Percentiles rank a stretch among this genome's conserved stretches.
Evolutionary conservation across 371 early-diverging fungal genomes (phyloP).

Genomic region (Syncephalastrum sp.): DNA sequence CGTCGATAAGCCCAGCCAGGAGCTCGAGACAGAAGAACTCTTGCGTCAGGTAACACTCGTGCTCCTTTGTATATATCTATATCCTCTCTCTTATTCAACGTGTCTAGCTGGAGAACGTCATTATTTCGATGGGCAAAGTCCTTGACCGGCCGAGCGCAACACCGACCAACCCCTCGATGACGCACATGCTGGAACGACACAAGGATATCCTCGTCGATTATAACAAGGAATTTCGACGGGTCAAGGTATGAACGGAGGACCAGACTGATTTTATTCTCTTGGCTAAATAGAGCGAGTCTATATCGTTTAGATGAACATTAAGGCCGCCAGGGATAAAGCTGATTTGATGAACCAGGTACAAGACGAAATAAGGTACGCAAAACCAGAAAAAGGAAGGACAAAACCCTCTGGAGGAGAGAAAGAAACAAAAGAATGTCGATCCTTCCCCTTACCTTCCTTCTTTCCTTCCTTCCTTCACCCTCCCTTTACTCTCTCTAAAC

Average conservation of each 20-base stretch:
- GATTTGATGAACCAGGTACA: slow-evolving; percentile 60
- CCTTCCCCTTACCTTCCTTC: neutral
- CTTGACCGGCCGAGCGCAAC: slow-evolving; percentile 50
- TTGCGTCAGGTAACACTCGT: slow-evolving; percentile 51
- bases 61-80: neutral
- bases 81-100: neutral
- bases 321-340: slow-evolving; percentile 59
- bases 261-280: slow-evolving; percentile 6
- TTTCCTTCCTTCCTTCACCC: too few relatives aligned
- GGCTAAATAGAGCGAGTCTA: neutral
- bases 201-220: slow-evolving; percentile 71
- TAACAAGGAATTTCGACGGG: slow-evolving; percentile 65
- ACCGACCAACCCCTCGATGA: slow-evolving; percentile 64
- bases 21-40: slow-evolving; percentile 58
- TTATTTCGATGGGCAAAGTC: slow-evolving; percentile 54
- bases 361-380: slow-evolving; percentile 52
- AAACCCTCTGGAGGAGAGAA: neutral
- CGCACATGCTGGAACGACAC: slow-evolving; percentile 70
- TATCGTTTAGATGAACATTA: slow-evolving; percentile 50
- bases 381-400: neutral
- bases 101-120: slow-evolving; percentile 50
- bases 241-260: slow-evolving; percentile 45
- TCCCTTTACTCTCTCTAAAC: too few relatives aligned
- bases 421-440: neutral
- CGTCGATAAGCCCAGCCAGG: slow-evolving; percentile 39